These are phyloP conservation scores for Bipolaris victoriae DNA, from an alignment of 2,329 filamentous ascomycete genomes.

Conservation along the genomic window DNA sequence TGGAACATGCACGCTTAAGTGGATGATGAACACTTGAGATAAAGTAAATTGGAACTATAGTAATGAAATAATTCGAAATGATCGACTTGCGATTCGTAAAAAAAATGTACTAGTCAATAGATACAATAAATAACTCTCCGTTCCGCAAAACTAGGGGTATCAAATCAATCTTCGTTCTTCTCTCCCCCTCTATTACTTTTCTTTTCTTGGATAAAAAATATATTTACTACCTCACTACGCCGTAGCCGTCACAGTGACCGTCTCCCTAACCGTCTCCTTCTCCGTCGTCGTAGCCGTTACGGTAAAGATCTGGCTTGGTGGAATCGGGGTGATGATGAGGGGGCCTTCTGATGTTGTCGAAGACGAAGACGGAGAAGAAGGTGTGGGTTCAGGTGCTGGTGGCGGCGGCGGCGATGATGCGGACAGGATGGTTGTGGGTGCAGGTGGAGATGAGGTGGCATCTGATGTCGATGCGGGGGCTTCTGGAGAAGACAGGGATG, in stretches of 20 bases:
- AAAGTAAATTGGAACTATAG: too few relatives aligned
- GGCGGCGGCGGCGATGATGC: slow-evolving; percentile 8
- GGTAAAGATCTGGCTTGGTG: slow-evolving; percentile 42
- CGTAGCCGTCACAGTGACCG: slow-evolving; percentile 32
- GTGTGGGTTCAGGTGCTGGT: slow-evolving; percentile 1
- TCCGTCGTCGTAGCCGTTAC: slow-evolving; percentile 41
- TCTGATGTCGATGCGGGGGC: slow-evolving; percentile 2
- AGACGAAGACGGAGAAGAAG: slow-evolving; percentile 3
- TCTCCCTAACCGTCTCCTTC: slow-evolving; percentile 41
- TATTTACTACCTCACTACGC: not conserved
- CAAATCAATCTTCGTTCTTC: not conserved
- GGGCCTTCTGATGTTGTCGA: slow-evolving; percentile 31
- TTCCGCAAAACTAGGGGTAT: too few relatives aligned
- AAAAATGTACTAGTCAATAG: too few relatives aligned
- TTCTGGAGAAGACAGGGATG: not conserved
- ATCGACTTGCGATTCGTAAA: too few relatives aligned
- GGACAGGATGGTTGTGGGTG: slow-evolving; percentile 2
- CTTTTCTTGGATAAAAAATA: too few relatives aligned
- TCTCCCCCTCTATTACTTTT: too few relatives aligned
- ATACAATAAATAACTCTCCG: too few relatives aligned
- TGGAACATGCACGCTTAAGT: not conserved
- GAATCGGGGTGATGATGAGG: slow-evolving; percentile 43
- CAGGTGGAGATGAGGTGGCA: not conserved
- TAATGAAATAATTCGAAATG: too few relatives aligned
- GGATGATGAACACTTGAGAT: not conserved